Evolutionary conservation across 805 yeast species (phyloP).

Genomic region (Yarrowia sp.): DNA sequence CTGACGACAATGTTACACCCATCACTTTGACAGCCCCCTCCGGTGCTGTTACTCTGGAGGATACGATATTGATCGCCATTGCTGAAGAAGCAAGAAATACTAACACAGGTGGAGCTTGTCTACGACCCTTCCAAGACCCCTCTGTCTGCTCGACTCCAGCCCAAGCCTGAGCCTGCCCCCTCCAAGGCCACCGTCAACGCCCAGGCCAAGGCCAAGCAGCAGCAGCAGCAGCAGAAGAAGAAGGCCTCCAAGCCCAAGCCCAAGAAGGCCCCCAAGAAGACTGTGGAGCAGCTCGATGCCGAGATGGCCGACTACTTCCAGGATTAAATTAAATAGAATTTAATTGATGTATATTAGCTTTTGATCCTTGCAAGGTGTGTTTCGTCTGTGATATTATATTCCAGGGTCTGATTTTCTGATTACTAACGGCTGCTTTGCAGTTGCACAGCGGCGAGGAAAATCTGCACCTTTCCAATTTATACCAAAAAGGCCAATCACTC

Average conservation of each 20-base stretch:
- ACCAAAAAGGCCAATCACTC: no score
- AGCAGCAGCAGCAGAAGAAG: constrained; percentile 31
- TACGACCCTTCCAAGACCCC: constrained; percentile 70
- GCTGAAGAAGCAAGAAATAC: constrained; percentile 5
- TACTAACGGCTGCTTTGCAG: no score
- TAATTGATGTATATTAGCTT: constrained; percentile 25
- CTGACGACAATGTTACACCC: not conserved
- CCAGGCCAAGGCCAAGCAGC: constrained; percentile 29
- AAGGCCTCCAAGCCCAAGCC: constrained; percentile 30
- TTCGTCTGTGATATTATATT: not conserved
- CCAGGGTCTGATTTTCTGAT: no score
- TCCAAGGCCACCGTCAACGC: constrained; percentile 29
- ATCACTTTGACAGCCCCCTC: not conserved
- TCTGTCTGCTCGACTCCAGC: constrained; percentile 68
- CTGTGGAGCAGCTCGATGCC: constrained; percentile 91
- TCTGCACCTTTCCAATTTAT: no score
- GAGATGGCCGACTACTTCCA: constrained; percentile 83
- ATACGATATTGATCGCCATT: not conserved
- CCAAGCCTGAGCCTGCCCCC: constrained; percentile 41
- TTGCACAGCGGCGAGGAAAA: no score
- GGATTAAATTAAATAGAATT: constrained; percentile 21
- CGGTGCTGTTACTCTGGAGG: not conserved
- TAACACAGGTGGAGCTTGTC: constrained; percentile 60
- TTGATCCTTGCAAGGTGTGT: not conserved
- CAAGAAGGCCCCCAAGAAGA: constrained; percentile 52